These are phyloP conservation scores for Streptanthus diversifolius DNA, from an alignment of 345 rosid genomes.

Conservation along the genomic window DNA sequence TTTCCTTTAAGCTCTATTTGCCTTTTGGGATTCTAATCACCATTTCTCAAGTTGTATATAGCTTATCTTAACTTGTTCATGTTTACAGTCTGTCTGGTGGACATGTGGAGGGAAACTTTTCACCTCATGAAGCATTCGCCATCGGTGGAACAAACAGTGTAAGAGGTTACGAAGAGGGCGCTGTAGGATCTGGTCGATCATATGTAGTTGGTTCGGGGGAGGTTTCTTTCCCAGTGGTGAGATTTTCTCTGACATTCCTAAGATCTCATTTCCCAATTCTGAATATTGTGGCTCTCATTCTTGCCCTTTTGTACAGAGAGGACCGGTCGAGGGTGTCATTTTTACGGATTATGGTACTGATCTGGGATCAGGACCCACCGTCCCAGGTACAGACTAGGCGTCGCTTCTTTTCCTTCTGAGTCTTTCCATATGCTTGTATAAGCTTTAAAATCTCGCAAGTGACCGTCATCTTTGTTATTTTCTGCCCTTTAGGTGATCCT, in stretches of 20 bases:
- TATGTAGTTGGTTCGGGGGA: slow-evolving; percentile 84
- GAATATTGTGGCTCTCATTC: slow-evolving; percentile 18
- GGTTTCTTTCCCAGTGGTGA: slow-evolving; percentile 81
- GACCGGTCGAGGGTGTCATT: slow-evolving; percentile 79
- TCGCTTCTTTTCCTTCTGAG: not conserved
- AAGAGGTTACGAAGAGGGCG: slow-evolving; percentile 98
- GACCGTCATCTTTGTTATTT: slow-evolving; percentile 13
- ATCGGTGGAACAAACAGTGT: slow-evolving; percentile 95
- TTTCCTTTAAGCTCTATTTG: not conserved
- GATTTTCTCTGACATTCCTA: slow-evolving; percentile 26
- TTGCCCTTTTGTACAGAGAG: slow-evolving; percentile 49
- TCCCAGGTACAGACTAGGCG: slow-evolving; percentile 55
- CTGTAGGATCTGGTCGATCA: slow-evolving; percentile 93
- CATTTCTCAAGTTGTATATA: not conserved
- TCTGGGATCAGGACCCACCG: slow-evolving; percentile 74
- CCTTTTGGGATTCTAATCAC: not conserved
- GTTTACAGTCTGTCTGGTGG: slow-evolving; percentile 72
- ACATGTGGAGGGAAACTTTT: slow-evolving; percentile 81
- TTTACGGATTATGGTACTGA: slow-evolving; percentile 91
- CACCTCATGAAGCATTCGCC: slow-evolving; percentile 91
- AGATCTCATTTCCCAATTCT: slow-evolving; percentile 33
- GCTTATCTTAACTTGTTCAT: slow-evolving; percentile 14
- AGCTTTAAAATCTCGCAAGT: not conserved
- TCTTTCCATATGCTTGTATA: not conserved
- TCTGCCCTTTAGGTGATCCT: slow-evolving; percentile 64